These are phyloP conservation scores for Chamaenerion angustifolium DNA, from an alignment of 345 rosid genomes.

Conservation along the genomic window DNA sequence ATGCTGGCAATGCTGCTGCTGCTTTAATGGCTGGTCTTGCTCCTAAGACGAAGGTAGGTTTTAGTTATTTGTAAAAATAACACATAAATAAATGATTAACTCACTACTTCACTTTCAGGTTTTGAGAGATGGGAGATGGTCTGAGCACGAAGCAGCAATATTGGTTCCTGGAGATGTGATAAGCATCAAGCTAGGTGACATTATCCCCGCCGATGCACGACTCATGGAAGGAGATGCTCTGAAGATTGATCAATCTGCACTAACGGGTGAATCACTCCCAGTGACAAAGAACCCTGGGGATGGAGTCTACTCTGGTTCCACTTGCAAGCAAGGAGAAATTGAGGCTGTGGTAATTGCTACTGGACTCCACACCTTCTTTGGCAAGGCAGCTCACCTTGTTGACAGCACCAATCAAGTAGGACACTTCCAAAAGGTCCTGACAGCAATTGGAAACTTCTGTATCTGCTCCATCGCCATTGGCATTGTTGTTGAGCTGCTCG, in stretches of 20 bases:
- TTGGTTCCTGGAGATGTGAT: slow-evolving; percentile 70
- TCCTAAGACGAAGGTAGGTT: slow-evolving; percentile 39
- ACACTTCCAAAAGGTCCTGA: slow-evolving; percentile 73
- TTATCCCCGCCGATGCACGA: slow-evolving; percentile 82
- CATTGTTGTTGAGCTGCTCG: slow-evolving; percentile 52
- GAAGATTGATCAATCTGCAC: slow-evolving; percentile 69
- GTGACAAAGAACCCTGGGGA: slow-evolving; percentile 59
- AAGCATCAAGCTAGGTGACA: slow-evolving; percentile 73
- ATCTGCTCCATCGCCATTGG: slow-evolving; percentile 60
- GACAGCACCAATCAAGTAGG: slow-evolving; percentile 73
- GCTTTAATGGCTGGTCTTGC: slow-evolving; percentile 65
- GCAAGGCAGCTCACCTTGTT: slow-evolving; percentile 85
- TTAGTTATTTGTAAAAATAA: no score
- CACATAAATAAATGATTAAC: no score
- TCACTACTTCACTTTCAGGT: slow-evolving; percentile 14
- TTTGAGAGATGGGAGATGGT: slow-evolving; percentile 67
- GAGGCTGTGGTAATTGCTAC: slow-evolving; percentile 82
- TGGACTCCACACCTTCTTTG: slow-evolving; percentile 77
- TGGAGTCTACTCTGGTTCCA: slow-evolving; percentile 70
- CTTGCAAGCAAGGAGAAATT: slow-evolving; percentile 84
- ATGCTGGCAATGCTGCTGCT: slow-evolving; percentile 82
- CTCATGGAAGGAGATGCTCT: slow-evolving; percentile 79
- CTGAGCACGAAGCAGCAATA: slow-evolving; percentile 65
- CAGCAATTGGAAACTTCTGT: slow-evolving; percentile 80
- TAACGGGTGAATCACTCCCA: slow-evolving; percentile 75